Base-by-base conservation (phyloP, 2,329 filamentous ascomycete genomes). In the Phymatotrichopsis omnivora region DNA sequence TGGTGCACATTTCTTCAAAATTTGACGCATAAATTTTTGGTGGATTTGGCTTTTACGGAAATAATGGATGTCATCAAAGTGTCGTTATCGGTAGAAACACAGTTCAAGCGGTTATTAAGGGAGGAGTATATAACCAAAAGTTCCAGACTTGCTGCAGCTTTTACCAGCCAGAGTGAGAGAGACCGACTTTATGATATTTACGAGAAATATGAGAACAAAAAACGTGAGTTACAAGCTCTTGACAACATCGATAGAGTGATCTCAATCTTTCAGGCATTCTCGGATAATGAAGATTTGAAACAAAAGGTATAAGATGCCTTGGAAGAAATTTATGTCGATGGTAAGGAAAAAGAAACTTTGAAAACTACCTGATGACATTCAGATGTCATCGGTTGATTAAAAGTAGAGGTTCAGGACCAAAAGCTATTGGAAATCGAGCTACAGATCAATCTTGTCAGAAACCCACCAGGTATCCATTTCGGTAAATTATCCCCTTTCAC, bases 41-140 rank as follows among this genome's bases (percentile, higher is more conserved):
- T 42, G 1, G 54, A 57, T 19, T 52, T 61, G 7, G 56, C 60
- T 2, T 62, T 62, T 23, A 55, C 59, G 5, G 60, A 62, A 23
- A 62, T 62, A 8, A 60, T 62, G 54, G 60, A 60, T 12, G 56
- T 61, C 2, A 60, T 62, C 12, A 61, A 62, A 37, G 60, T 58
- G 4, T 60, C 57, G 1, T 35, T 33, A 12, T 27, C 36, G 3
- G 54, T 48, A 6, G 36, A 42, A 7, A 40, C 49, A 3, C 5
- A 30, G 6, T 19, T 58, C 16, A 27, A 16, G 23, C 31, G 53
- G 49, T 20, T 59, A 51, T 47, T 44, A 38, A 31, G 55, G 45
- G 10, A 40, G 12, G 39, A 38, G 2, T 51, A 51, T 29, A 16
- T 47, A n/a, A n/a, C n/a, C n/a, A n/a, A n/a, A n/a, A n/a, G n/a